Base-by-base conservation (phyloP, 768 basidiomycete species). In the Postia placenta region DNA sequence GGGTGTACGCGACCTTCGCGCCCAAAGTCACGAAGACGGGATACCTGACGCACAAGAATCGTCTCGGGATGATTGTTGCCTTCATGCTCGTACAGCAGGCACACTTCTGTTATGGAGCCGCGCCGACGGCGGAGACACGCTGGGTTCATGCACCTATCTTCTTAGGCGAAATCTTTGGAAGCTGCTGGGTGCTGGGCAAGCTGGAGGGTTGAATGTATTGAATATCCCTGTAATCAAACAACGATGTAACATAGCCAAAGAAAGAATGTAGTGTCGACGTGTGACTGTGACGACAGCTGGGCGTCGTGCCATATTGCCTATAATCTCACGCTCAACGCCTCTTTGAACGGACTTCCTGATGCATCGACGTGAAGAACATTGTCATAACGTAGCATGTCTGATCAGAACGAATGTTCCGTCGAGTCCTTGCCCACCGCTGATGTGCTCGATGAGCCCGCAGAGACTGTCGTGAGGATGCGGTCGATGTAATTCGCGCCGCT, bases 401-500 rank as follows among this genome's bases (percentile, higher is more conserved):
- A n/a, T 66, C 59, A 90, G 73, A 94, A 95, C 11, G 75, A 71
- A 59, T 92, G 83, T 66, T 95, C 92, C 15, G 92, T 95, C 17
- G 92, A 94, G 63, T 92, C 92, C 60, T 83, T 81, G 24, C 92
- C 92, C 50, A 83, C 67, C 14, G 88, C 78, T 7, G 84, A 88
- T 3, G 92, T 93, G 59, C 86, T 88, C 25, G 91, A 91, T 9
- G 90, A 92, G 48, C 92, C 92, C 9, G 88, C 89, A 6, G 90
- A 85, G 19, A 95, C 79, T 14, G 81, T 87, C 35, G 80, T 80
- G 45, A 95, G 69, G 54, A 95, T 92, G 47, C 85, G 71, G 67
- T 95, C 92, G 50, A 92, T 81, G 65, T 94, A 95, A 60, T 86
- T 87, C 20, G 92, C 92, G 28, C 92, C 92, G 54, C 90, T 92